phyloP scores from a whole-genome alignment of 2,329 filamentous ascomycete species.

The Orbilia javanica region DNA sequence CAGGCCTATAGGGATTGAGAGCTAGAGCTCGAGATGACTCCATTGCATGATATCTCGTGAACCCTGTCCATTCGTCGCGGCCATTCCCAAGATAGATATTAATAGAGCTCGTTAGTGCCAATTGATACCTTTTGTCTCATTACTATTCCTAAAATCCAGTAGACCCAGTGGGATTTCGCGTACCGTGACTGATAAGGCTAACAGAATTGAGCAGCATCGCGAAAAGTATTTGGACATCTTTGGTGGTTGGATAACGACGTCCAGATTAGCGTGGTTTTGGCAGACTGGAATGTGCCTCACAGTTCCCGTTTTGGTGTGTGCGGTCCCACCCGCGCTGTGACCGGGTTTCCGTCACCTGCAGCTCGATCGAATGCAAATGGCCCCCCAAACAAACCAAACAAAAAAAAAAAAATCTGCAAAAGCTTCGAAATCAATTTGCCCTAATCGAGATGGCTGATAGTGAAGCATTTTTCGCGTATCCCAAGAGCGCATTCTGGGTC shows the following conservation, averaged over 20 bases:
- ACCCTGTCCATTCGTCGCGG: not conserved
- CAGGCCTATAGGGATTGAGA: no score
- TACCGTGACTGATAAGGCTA: slow-evolving; percentile 2
- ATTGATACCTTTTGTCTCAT: not conserved
- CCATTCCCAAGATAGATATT: slow-evolving; percentile 1
- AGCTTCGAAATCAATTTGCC: slow-evolving; percentile 13
- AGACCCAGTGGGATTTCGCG: not conserved
- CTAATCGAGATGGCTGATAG: slow-evolving; percentile 24
- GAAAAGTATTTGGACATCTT: not conserved
- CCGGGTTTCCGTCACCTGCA: slow-evolving; percentile 18
- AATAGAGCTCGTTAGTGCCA: not conserved
- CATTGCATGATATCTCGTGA: not conserved
- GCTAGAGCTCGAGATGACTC: not conserved
- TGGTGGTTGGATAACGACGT: not conserved
- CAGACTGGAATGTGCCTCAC: slow-evolving; percentile 3
- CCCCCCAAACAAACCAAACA: not conserved
- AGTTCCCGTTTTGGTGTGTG: slow-evolving; percentile 18
- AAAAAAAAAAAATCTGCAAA: not conserved
- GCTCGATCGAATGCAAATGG: not conserved
- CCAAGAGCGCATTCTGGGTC: not conserved
- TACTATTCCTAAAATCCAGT: not conserved
- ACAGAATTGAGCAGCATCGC: not conserved
- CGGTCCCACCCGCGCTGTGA: slow-evolving; percentile 25
- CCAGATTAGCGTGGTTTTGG: not conserved
- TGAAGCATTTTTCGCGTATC: slow-evolving; percentile 3